phyloP scores from a whole-genome alignment of 768 basidiomycete genomes.

The Galerina marginata region DNA sequence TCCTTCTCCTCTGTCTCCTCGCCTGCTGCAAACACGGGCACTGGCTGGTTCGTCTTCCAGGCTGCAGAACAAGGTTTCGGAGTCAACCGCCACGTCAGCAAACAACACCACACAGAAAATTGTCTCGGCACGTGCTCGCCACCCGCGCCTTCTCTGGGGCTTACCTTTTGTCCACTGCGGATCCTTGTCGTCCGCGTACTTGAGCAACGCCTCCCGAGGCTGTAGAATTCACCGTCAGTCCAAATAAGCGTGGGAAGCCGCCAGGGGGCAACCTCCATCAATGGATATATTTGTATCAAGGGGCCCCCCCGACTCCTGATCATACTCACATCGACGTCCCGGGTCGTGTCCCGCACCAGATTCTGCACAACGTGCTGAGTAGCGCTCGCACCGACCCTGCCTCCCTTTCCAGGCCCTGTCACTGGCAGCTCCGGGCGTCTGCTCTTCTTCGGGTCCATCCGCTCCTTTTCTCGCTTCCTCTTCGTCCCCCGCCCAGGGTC shows the following conservation, averaged over 20 bases:
- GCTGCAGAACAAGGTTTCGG: slow-evolving; percentile 65
- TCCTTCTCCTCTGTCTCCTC: slow-evolving; percentile 53
- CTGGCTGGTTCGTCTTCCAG: slow-evolving; percentile 86
- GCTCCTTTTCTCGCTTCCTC: slow-evolving; percentile 88
- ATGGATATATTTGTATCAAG: slow-evolving; percentile 26
- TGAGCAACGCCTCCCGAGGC: slow-evolving; percentile 97
- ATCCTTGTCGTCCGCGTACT: slow-evolving; percentile 85
- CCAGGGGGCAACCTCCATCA: slow-evolving; percentile 33
- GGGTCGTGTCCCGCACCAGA: slow-evolving; percentile 86
- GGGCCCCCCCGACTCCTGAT: slow-evolving; percentile 17
- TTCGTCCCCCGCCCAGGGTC: slow-evolving; percentile 77
- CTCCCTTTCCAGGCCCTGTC: slow-evolving; percentile 90
- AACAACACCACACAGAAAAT: slow-evolving; percentile 45
- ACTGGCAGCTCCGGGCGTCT: slow-evolving; percentile 92
- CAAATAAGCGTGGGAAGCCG: slow-evolving; percentile 30
- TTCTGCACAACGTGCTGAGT: slow-evolving; percentile 97
- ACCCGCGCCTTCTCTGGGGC: slow-evolving; percentile 8
- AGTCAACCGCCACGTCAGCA: slow-evolving; percentile 70
- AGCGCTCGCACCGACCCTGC: slow-evolving; percentile 94
- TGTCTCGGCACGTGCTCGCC: slow-evolving; percentile 39
- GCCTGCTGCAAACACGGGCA: slow-evolving; percentile 79
- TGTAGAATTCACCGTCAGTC: slow-evolving; percentile 39
- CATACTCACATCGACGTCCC: slow-evolving; percentile 92
- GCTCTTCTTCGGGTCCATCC: slow-evolving; percentile 90
- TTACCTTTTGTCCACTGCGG: slow-evolving; percentile 85